These are phyloP conservation scores for Lentinula raphanica DNA, from an alignment of 768 basidiomycete species.

Conservation along the genomic window DNA sequence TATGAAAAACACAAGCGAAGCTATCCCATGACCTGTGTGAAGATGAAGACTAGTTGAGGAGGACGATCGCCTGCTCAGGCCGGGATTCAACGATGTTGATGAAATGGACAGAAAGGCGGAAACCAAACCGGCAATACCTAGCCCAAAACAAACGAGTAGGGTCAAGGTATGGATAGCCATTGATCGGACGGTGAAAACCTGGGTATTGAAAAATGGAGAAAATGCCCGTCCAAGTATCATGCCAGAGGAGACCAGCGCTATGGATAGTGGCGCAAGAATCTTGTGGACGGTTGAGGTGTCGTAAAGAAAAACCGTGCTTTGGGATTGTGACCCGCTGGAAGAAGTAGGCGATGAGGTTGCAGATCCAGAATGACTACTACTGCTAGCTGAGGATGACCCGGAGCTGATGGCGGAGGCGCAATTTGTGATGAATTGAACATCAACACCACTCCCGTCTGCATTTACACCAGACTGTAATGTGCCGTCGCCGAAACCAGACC, in stretches of 20 bases:
- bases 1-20: conserved; percentile 60
- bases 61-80: conserved; percentile 25
- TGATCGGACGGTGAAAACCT: conserved; percentile 11
- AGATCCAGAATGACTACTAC: conserved; percentile 2
- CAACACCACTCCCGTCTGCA: conserved; percentile 67
- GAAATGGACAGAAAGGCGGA: conserved; percentile 58
- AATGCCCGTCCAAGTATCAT: conserved; percentile 31
- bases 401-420: conserved; percentile 45
- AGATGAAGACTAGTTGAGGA: conserved; percentile 18
- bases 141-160: conserved; percentile 44
- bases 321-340: conserved; percentile 1
- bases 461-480: conserved; percentile 53
- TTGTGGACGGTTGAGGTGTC: conserved; percentile 42
- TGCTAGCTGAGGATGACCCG: conserved; percentile 20
- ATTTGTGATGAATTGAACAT: conserved; percentile 48
- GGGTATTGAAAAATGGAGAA: conserved; percentile 16
- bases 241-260: conserved; percentile 31
- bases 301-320: conserved; percentile 10
- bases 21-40: conserved; percentile 58
- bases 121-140: conserved; percentile 60
- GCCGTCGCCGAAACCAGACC: conserved; percentile 66
- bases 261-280: conserved; percentile 38
- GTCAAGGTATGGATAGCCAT: conserved; percentile 28
- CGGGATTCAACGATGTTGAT: conserved; percentile 22
- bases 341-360: conserved; percentile 6